Evolutionary conservation across 1,139 yeast genomes (phyloP), one percentile per base, ranked within the genome.

Genomic region (Blastobotrys niveus): DNA sequence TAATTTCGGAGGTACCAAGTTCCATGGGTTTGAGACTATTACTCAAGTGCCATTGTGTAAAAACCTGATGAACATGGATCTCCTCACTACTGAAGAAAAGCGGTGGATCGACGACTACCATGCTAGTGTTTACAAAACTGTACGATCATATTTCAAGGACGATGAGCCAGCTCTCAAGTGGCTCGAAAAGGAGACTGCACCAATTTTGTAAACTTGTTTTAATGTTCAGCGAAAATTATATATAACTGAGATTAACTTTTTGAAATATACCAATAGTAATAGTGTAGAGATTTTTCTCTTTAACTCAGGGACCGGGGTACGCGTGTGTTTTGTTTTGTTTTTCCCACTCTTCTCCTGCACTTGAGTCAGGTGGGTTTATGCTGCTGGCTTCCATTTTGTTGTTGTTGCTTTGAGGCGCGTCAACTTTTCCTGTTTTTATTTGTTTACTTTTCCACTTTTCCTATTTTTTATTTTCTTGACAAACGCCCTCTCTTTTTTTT

Each of bases 41-140:
- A 91, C 98, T 0, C 55, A 59, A 52, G 96, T 87, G n/a, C 99
- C 99, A 14, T 82, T 83, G 63, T 83, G 93, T 62, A 72, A 70
- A 50, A 79, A 75, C 48, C 70, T 85, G 61, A 82, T 85, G 52
- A 80, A 85, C 55, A 62, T 60, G 15, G 57, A 64, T n/a, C 51
- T 82, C 62, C 72, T 91, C 54, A 74, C 77, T 7, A 55, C 59
- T 0, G 79, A 76, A 20, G 98, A 91, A 62, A 75, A 69, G 51
- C 54, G 64, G 3, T 80, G 85, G 79, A 68, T 91, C 50, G 80
- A 93, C 59, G 60, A 63, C 2, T 88, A 87, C 61, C 95, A 89
- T 59, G 55, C 63, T 15, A 62, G 63, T 26, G 77, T 89, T 36
- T 81, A 84, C 79, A 65, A 73, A 14, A 74, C 72, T 25, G 67